Percentiles rank a stretch among this genome's conserved stretches.
These are phyloP conservation scores for Stephania cephalantha DNA, from an alignment of 164 flowering plant species.

Conservation along the genomic window DNA sequence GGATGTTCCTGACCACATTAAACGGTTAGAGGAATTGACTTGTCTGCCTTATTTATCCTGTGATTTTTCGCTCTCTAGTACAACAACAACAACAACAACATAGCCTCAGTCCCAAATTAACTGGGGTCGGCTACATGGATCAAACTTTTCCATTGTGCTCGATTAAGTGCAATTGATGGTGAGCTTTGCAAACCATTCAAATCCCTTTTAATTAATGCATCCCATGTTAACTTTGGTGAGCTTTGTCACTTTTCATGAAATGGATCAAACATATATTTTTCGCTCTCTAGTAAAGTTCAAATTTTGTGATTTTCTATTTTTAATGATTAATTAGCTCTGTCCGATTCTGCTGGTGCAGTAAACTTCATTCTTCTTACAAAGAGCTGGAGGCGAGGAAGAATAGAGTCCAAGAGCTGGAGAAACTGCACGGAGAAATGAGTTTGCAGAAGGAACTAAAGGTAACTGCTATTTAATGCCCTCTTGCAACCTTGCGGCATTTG, in stretches of 20 bases:
- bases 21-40: conserved; percentile 30
- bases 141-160: too few species aligned
- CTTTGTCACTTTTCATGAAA: too few species aligned
- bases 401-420: conserved; percentile 53
- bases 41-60: background rate
- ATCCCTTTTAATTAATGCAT: too few species aligned
- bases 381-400: conserved; percentile 65
- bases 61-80: too few species aligned
- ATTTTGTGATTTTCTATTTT: background rate
- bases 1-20: conserved; percentile 38
- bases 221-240: too few species aligned
- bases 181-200: too few species aligned
- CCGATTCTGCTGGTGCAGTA: conserved; percentile 34
- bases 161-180: too few species aligned
- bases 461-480: background rate
- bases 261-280: too few species aligned
- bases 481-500: background rate
- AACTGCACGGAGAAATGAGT: conserved; percentile 59
- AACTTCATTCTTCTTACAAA: conserved; percentile 49
- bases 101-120: too few species aligned
- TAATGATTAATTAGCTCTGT: background rate
- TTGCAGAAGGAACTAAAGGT: conserved; percentile 80
- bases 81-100: too few species aligned
- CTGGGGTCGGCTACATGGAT: too few species aligned
- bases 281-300: background rate